Evolutionary conservation across 805 yeast genomes (phyloP), one percentile per base, ranked within the genome.

Genomic region (Zygosaccharomyces kombuchaensis): DNA sequence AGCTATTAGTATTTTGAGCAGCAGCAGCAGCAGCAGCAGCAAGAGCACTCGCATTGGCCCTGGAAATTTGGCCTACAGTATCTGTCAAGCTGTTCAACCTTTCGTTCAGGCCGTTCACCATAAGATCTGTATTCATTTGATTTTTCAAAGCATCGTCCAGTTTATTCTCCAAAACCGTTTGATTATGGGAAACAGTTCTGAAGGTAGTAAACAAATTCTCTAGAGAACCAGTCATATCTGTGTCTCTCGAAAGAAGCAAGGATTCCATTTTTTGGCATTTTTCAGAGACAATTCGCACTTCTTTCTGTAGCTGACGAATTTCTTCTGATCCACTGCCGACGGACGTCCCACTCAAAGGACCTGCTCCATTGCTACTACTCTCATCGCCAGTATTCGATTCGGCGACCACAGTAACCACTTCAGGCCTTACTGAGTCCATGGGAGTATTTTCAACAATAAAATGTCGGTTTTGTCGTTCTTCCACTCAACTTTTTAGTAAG

Each of bases 71-170:
- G 9, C 35, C 34, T 13, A 51, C 30, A 8, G 45, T 16, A 9
- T 50, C 36, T 10, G 53, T 34, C 29, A 51, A 23, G 14, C 50
- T 45, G 36, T 52, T 53, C 19, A 58, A 32, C 40, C 59, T 40
- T 40, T 57, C 50, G 31, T 57, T 60, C 25, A 63, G 41, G 23
- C 54, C 53, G 45, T 66, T 66, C 9, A 66, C 65, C 16, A 63
- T 46, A 2, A 59, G 46, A 45, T 66, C 70, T 6, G 70, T 63
- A 46, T 65, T 64, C 54, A 61, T 55, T 43, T 66, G 70, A 46
- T 66, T 66, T 36, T 56, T 63, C 40, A 65, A 43, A 25, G 61
- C 54, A 47, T 66, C 70, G 32, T 66, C 68, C 29, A 66, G 40
- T 45, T 59, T 65, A 49, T 60, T 66, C 45, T 66, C 68, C 23